phyloP scores from a whole-genome alignment of 495 filamentous ascomycete species.

The Aspergillus conjunctus region DNA sequence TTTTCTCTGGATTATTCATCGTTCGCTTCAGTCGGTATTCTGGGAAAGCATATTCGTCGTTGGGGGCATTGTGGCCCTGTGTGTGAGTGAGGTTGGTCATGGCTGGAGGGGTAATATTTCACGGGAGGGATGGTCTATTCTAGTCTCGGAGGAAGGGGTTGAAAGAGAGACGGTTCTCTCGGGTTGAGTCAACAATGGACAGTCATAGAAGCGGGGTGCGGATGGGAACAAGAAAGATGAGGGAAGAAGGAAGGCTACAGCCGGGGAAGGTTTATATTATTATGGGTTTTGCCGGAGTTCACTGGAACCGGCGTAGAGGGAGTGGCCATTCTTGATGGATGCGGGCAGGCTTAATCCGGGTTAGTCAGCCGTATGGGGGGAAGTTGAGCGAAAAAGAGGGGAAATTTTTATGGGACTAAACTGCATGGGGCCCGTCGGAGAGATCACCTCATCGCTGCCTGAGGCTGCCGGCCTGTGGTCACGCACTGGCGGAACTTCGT shows the following conservation, averaged over 20 bases:
- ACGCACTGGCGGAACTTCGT: too few species aligned
- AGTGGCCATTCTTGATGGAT: conserved; percentile 11
- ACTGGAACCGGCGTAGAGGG: not conserved
- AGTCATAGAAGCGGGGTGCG: not conserved
- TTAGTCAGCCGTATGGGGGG: conserved; percentile 27
- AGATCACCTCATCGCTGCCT: conserved; percentile 20
- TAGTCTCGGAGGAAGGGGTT: conserved; percentile 1
- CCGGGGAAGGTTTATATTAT: not conserved
- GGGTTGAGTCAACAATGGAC: conserved; percentile 1
- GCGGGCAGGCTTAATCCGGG: conserved; percentile 15
- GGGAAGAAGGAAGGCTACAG: not conserved
- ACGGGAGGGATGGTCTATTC: not conserved
- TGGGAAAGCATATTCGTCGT: conserved; percentile 73
- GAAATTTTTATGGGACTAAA: conserved; percentile 13
- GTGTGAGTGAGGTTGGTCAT: conserved; percentile 38
- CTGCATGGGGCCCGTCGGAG: conserved; percentile 11
- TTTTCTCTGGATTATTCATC: conserved; percentile 70
- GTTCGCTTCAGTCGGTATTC: conserved; percentile 64
- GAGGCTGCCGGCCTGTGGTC: not conserved
- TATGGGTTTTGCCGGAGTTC: conserved; percentile 5
- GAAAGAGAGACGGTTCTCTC: conserved; percentile 4
- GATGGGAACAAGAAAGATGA: conserved; percentile 9
- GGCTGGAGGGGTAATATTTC: conserved; percentile 4
- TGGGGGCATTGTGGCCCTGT: conserved; percentile 38
- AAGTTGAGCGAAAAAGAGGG: not conserved